Evolutionary conservation across 1,284 basidiomycete species (phyloP), one percentile per base, ranked within the genome.

Genomic region (Melampsora americana): DNA sequence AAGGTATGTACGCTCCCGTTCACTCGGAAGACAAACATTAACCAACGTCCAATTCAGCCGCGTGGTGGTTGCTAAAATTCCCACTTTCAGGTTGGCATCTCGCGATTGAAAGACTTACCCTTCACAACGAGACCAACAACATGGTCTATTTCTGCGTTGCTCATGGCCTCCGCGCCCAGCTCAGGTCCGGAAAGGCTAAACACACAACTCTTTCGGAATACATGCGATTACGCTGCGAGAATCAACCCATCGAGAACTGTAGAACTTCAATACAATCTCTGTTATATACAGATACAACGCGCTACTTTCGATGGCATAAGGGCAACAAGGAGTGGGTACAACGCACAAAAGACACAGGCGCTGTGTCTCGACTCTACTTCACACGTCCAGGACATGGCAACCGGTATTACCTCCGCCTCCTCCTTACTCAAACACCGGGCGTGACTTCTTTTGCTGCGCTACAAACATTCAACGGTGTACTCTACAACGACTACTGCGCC

Each of bases 11-110:
- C 26, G 3, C 16, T 50, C 12, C 44, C 11, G 5, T 35, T 35
- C n/a, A n/a, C n/a, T n/a, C n/a, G n/a, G n/a, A n/a, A n/a, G n/a
- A n/a, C n/a, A n/a, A n/a, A n/a, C n/a, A n/a, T n/a, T n/a, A n/a
- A n/a, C n/a, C 50, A 30, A 67, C 20, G 12, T 48, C 30, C 23
- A 2, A 26, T 50, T 14, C 28, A 67, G 66, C 66, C 5, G 46
- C 46, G 16, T 67, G 46, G 44, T 20, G 66, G 5, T 6, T 67
- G 18, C 32, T 67, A 35, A 18, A 67, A 30, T 67, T 67, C 32
- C 20, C 16, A 3, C 7, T 50, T 7, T 67, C 66, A 1, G 44
- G 48, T 3, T 1, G 66, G 1, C 20, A 30, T 14, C 42, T 42
- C 1, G n/a, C 64, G 12, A 35, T 42, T 2, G 32, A 66, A 42